Conservation (phyloP, 2,329 filamentous ascomycete genomes). For the Epichloe baconii region DNA sequence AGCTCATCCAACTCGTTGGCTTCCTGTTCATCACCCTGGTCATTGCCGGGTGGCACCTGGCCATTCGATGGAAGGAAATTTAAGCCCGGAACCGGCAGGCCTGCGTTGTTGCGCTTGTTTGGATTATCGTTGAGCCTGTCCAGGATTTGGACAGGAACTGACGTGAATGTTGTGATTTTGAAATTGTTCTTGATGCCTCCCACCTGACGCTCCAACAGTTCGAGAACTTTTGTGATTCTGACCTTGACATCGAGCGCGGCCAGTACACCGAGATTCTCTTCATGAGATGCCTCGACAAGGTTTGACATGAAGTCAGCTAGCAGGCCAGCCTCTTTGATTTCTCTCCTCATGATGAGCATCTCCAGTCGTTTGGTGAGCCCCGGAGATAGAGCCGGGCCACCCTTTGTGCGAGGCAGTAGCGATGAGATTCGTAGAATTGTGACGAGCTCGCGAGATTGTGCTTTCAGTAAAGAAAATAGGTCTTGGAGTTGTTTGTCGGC, state of each 20-base stretch:
- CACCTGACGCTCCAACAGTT: conserved; percentile 72
- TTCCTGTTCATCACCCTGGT: conserved; percentile 60
- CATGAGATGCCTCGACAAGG: conserved; percentile 71
- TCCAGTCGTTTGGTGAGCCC: conserved; percentile 79
- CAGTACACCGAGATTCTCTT: conserved; percentile 82
- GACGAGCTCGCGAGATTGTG: conserved; percentile 74
- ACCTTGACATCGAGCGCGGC: conserved; percentile 68
- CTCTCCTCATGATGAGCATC: conserved; percentile 72
- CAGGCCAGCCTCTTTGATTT: conserved; percentile 66
- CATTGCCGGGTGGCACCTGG: conserved; percentile 31
- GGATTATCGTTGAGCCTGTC: conserved; percentile 35
- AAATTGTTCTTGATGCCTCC: conserved; percentile 75
- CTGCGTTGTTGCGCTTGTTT: conserved; percentile 17
- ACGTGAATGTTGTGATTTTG: conserved; percentile 67
- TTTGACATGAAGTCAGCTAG: conserved; percentile 97
- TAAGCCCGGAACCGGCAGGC: conserved; percentile 27
- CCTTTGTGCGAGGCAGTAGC: conserved; percentile 58
- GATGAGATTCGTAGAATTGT: conserved; percentile 74
- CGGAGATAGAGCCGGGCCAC: conserved; percentile 57
- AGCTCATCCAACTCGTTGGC: conserved; percentile 83
- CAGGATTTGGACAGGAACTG: conserved; percentile 48
- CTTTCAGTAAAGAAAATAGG: conserved; percentile 69
- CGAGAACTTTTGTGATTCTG: conserved; percentile 68
- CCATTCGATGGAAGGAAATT: conserved; percentile 21
- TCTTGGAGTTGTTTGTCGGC: conserved; percentile 51